Percentiles rank a stretch among this genome's conserved stretches.
These are phyloP conservation scores for Bauhinia variegata DNA, from an alignment of 306 rosid species.

Conservation along the genomic window DNA sequence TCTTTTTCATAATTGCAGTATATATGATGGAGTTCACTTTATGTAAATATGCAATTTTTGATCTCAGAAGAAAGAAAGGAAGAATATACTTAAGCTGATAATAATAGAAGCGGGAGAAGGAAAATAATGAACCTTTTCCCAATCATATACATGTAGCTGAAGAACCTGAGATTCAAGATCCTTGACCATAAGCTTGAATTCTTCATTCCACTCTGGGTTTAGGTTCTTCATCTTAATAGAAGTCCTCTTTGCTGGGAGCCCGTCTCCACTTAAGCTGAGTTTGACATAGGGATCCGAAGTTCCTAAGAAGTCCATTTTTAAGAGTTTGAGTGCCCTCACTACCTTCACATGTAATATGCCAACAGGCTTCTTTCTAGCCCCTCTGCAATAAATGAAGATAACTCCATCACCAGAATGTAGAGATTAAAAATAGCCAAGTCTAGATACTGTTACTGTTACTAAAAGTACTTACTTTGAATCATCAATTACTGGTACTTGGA, in stretches of 20 bases:
- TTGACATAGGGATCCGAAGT: constrained; percentile 42
- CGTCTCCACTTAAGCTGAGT: constrained; percentile 32
- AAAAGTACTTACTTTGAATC: constrained; percentile 27
- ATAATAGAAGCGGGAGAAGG: background rate
- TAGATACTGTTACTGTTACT: too few species aligned
- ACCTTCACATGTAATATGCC: constrained; percentile 42
- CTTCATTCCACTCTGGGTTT: too few species aligned
- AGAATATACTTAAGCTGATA: too few species aligned
- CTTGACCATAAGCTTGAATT: too few species aligned
- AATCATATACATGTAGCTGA: constrained; percentile 38
- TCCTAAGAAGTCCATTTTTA: constrained; percentile 39
- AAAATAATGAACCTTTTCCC: constrained; percentile 39
- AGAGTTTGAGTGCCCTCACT: constrained; percentile 35
- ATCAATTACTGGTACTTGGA: constrained; percentile 37
- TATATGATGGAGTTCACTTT: constrained; percentile 21
- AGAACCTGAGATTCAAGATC: constrained; percentile 30
- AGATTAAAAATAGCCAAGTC: too few species aligned
- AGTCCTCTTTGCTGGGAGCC: constrained; percentile 40
- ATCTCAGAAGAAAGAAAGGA: too few species aligned
- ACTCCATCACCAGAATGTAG: too few species aligned
- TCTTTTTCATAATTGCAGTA: background rate
- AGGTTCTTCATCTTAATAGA: constrained; percentile 27
- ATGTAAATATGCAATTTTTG: too few species aligned
- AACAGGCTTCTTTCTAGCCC: constrained; percentile 36
- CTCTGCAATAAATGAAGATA: background rate